These are phyloP conservation scores for Dendrobium nobile DNA, from an alignment of 106 monocot species.

Conservation along the genomic window DNA sequence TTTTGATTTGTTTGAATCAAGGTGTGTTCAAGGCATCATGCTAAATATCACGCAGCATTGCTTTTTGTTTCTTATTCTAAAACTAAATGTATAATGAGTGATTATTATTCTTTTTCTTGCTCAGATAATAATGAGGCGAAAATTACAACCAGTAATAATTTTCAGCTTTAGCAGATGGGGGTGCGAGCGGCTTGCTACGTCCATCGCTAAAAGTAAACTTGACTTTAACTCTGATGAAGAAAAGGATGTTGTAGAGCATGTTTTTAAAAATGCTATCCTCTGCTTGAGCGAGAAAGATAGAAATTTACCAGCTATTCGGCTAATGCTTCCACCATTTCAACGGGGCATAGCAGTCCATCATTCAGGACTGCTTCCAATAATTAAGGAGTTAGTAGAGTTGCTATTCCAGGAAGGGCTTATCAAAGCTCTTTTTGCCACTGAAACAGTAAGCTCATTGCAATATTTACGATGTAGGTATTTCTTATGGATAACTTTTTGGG, in stretches of 20 bases:
- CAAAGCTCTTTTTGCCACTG: slow-evolving; percentile 99
- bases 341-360: slow-evolving; percentile 98
- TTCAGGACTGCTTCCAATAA: slow-evolving; percentile 94
- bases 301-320: slow-evolving; percentile 79
- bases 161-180: slow-evolving; percentile 99
- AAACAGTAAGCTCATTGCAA: slow-evolving; percentile 59
- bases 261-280: slow-evolving; percentile 74
- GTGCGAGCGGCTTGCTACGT: slow-evolving; percentile 92
- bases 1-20: neutral
- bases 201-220: slow-evolving; percentile 74
- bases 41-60: neutral
- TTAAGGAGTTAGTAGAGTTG: slow-evolving; percentile 97
- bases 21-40: neutral
- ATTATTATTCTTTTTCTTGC: slow-evolving; percentile 1
- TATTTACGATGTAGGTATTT: neutral
- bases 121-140: slow-evolving; percentile 98
- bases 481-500: neutral
- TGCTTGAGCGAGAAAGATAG: slow-evolving; percentile 94
- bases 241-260: slow-evolving; percentile 79
- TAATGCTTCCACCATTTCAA: slow-evolving; percentile 93
- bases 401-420: slow-evolving; percentile 99
- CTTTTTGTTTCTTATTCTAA: neutral
- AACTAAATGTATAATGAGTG: neutral
- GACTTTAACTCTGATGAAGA: slow-evolving; percentile 89
- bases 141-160: slow-evolving; percentile 95